Evolutionary conservation across 768 basidiomycete species (phyloP).

Genomic region (Amanita pallidorosea): DNA sequence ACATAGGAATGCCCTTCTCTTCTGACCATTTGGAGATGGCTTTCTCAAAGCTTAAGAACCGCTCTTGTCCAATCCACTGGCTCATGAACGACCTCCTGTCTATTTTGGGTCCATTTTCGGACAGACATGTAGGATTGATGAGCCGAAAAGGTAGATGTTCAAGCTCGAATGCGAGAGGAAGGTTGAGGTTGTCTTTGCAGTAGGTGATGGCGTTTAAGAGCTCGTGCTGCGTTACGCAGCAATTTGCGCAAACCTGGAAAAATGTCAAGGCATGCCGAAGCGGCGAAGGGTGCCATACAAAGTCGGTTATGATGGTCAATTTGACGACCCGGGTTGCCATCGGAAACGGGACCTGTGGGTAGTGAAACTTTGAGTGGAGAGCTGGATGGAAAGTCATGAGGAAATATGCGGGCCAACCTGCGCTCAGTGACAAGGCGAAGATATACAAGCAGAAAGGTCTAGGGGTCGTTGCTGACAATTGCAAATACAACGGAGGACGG

Average conservation of each 20-base stretch:
- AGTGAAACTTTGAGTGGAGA: slow-evolving; percentile 4
- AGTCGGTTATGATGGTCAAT: slow-evolving; percentile 38
- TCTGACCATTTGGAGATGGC: slow-evolving; percentile 40
- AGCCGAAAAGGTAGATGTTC: slow-evolving; percentile 44
- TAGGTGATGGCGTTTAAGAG: slow-evolving; percentile 36
- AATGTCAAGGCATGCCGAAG: slow-evolving; percentile 5
- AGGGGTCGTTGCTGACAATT: slow-evolving; percentile 18
- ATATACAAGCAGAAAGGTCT: slow-evolving; percentile 18
- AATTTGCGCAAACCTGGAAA: slow-evolving; percentile 37
- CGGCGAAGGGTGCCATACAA: slow-evolving; percentile 20
- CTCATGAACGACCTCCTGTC: slow-evolving; percentile 30
- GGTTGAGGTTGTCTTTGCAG: slow-evolving; percentile 34
- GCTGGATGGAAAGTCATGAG: neutral
- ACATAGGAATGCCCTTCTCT: slow-evolving; percentile 52
- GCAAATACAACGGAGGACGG: slow-evolving; percentile 15
- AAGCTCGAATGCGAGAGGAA: slow-evolving; percentile 38
- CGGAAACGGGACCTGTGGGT: slow-evolving; percentile 5
- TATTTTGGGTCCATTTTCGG: slow-evolving; percentile 25
- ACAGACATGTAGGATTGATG: slow-evolving; percentile 25
- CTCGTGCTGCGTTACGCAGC: slow-evolving; percentile 43
- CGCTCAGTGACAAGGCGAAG: slow-evolving; percentile 15
- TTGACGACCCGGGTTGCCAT: slow-evolving; percentile 35
- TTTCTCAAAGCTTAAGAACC: slow-evolving; percentile 27
- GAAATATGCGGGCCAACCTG: slow-evolving; percentile 6
- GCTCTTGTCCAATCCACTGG: slow-evolving; percentile 43